These are phyloP conservation scores for Solanum appendiculatum DNA, from an alignment of 257 asterid species.

Conservation along the genomic window DNA sequence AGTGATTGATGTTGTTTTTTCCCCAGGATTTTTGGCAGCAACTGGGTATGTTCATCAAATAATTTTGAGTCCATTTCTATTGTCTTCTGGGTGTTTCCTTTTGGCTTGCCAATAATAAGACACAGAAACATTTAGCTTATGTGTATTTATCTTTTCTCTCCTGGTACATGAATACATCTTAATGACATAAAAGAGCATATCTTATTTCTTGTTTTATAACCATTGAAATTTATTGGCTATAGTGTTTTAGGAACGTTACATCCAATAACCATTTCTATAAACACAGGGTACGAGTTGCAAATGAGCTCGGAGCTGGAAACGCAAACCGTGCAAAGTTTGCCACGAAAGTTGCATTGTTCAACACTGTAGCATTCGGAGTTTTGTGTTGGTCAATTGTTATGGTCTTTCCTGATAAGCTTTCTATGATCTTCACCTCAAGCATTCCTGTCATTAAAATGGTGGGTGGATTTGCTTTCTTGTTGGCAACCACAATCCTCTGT, in stretches of 20 bases:
- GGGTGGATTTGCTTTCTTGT: slow-evolving; percentile 28
- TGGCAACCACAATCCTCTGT: slow-evolving; percentile 35
- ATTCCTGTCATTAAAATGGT: slow-evolving; percentile 44
- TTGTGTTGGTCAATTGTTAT: slow-evolving; percentile 23
- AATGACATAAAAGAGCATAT: neutral
- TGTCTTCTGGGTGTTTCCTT: neutral
- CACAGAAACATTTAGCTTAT: neutral
- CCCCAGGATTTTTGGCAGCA: slow-evolving; percentile 57
- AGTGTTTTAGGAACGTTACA: neutral
- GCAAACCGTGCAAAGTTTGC: slow-evolving; percentile 37
- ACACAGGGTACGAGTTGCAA: slow-evolving; percentile 54
- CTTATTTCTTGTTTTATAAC: neutral
- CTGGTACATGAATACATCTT: neutral
- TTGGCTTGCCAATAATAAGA: neutral
- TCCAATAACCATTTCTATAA: neutral
- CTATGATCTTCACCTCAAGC: slow-evolving; percentile 43
- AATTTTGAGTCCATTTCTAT: neutral
- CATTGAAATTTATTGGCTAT: neutral
- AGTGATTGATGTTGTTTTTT: neutral
- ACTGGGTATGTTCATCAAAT: slow-evolving; percentile 34
- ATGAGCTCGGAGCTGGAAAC: slow-evolving; percentile 55
- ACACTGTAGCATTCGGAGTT: slow-evolving; percentile 29
- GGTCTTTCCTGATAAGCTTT: slow-evolving; percentile 35
- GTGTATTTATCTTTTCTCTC: neutral
- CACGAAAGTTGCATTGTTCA: slow-evolving; percentile 31